Evolutionary conservation across 345 rosid genomes (phyloP).

Genomic region (Salix suchowensis): DNA sequence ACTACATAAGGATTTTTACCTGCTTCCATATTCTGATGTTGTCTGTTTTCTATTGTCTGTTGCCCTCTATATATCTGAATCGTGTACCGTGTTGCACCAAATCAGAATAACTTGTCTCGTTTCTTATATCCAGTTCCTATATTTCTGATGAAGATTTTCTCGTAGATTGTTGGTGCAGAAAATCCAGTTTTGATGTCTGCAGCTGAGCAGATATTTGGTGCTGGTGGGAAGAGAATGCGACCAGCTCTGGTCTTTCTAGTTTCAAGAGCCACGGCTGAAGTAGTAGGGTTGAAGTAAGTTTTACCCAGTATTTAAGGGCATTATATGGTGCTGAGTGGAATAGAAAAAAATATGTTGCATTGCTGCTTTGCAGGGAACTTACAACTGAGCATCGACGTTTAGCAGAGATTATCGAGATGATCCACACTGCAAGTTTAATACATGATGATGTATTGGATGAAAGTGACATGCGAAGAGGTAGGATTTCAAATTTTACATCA

Average conservation of each 20-base stretch:
- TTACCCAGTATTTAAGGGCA: conserved; percentile 9
- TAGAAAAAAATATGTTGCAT: conserved; percentile 1
- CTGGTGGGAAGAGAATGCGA: conserved; percentile 98
- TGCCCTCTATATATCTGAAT: not conserved
- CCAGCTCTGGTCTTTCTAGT: conserved; percentile 93
- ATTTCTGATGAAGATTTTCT: conserved; percentile 32
- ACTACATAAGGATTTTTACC: not conserved
- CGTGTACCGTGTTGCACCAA: not conserved
- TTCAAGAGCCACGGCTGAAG: conserved; percentile 86
- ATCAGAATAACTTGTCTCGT: not conserved
- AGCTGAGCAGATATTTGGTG: conserved; percentile 94
- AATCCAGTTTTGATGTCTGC: conserved; percentile 92
- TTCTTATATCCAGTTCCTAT: not conserved
- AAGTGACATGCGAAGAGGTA: conserved; percentile 93
- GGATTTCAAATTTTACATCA: not conserved
- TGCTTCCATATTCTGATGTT: not conserved
- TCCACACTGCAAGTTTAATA: conserved; percentile 96
- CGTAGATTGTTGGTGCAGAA: conserved; percentile 94
- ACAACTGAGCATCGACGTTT: conserved; percentile 74
- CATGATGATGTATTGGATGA: conserved; percentile 96
- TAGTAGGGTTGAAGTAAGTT: conserved; percentile 65
- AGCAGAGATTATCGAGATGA: conserved; percentile 98
- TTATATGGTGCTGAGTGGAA: not conserved
- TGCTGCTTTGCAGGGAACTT: conserved; percentile 55
- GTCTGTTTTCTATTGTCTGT: not conserved